phyloP scores from a whole-genome alignment of 176 grass and related monocot genomes.

The Melocanna baccifera region DNA sequence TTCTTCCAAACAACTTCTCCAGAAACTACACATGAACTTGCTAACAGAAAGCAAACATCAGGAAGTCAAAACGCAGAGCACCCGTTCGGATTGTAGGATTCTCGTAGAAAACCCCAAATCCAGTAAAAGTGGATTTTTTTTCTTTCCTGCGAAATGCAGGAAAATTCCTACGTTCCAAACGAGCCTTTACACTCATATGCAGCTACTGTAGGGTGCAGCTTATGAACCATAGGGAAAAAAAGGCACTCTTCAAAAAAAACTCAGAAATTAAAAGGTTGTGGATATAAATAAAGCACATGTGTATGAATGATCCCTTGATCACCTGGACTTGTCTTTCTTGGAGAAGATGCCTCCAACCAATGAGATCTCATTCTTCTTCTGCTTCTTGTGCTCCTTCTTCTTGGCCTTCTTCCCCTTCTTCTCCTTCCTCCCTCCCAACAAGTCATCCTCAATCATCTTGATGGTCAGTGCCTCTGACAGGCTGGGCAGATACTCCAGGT shows the following conservation, averaged over 20 bases:
- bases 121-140: background rate
- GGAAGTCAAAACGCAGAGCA: background rate
- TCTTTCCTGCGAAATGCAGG: constrained; percentile 1
- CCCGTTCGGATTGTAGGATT: background rate
- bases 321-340: constrained; percentile 49
- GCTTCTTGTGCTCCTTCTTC: constrained; percentile 22
- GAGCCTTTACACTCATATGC: background rate
- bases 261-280: background rate
- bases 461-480: constrained; percentile 51
- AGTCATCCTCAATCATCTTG: constrained; percentile 52
- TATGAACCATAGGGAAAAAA: background rate
- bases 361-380: constrained; percentile 24
- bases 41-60: background rate
- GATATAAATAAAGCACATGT: background rate
- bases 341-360: constrained; percentile 38
- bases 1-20: background rate
- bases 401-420: background rate
- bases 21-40: constrained; percentile 3
- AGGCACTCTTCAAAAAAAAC: background rate
- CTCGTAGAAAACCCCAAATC: background rate
- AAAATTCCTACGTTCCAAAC: constrained; percentile 2
- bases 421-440: constrained; percentile 7
- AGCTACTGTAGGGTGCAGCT: constrained; percentile 18
- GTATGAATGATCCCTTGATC: background rate
- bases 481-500: constrained; percentile 54